Evolutionary conservation across 1,284 basidiomycete genomes (phyloP).

Genomic region (Agroathelia rolfsii): DNA sequence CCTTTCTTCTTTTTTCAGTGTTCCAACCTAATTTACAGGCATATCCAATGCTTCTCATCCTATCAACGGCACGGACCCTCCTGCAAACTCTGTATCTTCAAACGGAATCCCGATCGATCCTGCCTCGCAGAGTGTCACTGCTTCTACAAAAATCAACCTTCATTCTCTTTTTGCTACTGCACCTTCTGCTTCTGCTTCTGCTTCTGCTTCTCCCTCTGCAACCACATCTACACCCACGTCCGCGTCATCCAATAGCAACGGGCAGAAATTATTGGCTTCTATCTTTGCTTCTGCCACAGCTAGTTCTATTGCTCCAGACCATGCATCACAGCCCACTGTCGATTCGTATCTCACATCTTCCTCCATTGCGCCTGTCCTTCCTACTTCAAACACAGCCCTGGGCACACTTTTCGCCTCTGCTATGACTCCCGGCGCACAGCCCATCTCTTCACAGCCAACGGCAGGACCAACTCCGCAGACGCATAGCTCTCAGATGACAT

Average conservation of each 20-base stretch:
- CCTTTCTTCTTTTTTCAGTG: too few species aligned
- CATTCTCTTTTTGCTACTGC: conserved; percentile 22
- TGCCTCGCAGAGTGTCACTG: conserved; percentile 28
- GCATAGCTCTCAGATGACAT: too few species aligned
- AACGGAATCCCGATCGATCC: conserved; percentile 10
- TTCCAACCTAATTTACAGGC: too few species aligned
- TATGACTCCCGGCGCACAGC: conserved; percentile 18
- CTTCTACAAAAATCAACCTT: conserved; percentile 27
- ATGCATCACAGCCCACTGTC: conserved; percentile 5
- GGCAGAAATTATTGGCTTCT: conserved; percentile 22
- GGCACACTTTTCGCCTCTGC: conserved; percentile 44
- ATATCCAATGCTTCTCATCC: too few species aligned
- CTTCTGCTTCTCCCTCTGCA: conserved; percentile 3
- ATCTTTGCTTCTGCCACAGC: conserved; percentile 18
- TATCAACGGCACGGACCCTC: too few species aligned
- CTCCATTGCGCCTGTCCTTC: background rate
- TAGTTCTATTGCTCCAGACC: conserved; percentile 1
- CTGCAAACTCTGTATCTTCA: too few species aligned
- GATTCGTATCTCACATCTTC: conserved; percentile 3
- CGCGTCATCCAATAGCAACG: conserved; percentile 18
- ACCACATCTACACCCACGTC: conserved; percentile 11
- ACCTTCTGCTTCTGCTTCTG: conserved; percentile 8
- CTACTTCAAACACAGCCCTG: too few species aligned
- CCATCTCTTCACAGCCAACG: too few species aligned
- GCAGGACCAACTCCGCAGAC: conserved; percentile 5